A percentile compares a stretch with the other conserved stretches of the same genome.
phyloP scores from a whole-genome alignment of 176 grass and related monocot genomes.

The Alloteropsis semialata region DNA sequence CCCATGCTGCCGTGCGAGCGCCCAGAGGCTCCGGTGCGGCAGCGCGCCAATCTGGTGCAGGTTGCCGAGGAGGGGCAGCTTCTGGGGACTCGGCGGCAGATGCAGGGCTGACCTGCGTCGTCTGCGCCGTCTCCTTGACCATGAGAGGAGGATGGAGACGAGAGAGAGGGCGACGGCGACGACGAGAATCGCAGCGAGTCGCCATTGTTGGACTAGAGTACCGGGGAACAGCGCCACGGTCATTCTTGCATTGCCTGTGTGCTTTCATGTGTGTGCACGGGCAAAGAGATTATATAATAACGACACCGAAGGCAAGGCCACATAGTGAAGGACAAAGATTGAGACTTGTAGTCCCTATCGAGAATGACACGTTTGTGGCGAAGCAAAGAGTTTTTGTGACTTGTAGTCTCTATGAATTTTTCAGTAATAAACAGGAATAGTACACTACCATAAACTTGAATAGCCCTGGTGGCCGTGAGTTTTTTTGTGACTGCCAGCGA shows the following conservation, averaged over 20 bases:
- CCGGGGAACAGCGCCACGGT: neutral
- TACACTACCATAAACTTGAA: no score
- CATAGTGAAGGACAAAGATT: no score
- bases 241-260: neutral
- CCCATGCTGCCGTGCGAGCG: conserved; percentile 28
- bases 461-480: no score
- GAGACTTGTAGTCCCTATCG: no score
- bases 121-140: neutral
- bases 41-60: conserved; percentile 44
- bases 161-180: neutral
- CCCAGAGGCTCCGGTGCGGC: conserved; percentile 38
- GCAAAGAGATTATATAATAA: no score
- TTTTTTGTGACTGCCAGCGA: no score
- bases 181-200: neutral
- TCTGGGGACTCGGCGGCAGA: conserved; percentile 40
- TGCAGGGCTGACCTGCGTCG: neutral
- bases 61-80: conserved; percentile 40
- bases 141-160: neutral
- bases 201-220: neutral
- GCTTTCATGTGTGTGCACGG: neutral
- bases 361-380: no score
- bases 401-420: no score
- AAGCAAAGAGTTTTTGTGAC: no score
- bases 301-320: no score
- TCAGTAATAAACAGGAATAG: no score